These are phyloP conservation scores for Paradendryphiella salina DNA, from an alignment of 2,329 filamentous ascomycete species.

Conservation along the genomic window DNA sequence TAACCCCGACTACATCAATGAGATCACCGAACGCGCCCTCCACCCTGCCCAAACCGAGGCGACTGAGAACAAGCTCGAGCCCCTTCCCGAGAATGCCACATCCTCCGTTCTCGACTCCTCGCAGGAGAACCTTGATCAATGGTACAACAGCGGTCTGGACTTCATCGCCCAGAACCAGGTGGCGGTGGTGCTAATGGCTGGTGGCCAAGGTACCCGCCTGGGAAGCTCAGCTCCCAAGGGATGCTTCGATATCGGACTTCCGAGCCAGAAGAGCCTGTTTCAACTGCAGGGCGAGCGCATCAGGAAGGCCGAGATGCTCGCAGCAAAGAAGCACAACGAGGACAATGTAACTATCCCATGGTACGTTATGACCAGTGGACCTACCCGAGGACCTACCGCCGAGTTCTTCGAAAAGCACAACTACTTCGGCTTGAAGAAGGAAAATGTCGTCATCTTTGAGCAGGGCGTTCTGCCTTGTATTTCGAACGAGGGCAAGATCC, in stretches of 20 bases:
- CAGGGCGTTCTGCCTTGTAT: slow-evolving; percentile 97
- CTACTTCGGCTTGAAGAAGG: slow-evolving; percentile 85
- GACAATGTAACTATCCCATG: slow-evolving; percentile 73
- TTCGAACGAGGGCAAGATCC: slow-evolving; percentile 95
- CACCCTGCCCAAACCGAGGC: slow-evolving; percentile 69
- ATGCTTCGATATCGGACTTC: slow-evolving; percentile 94
- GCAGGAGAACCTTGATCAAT: slow-evolving; percentile 73
- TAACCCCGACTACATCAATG: slow-evolving; percentile 84
- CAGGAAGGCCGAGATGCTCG: slow-evolving; percentile 78
- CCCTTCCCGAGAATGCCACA: slow-evolving; percentile 80
- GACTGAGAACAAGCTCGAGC: slow-evolving; percentile 67
- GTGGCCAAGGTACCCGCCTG: slow-evolving; percentile 91
- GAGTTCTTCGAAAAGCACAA: slow-evolving; percentile 86
- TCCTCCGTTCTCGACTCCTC: slow-evolving; percentile 92
- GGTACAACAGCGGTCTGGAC: slow-evolving; percentile 74
- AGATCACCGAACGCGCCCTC: slow-evolving; percentile 79
- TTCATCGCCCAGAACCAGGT: slow-evolving; percentile 70
- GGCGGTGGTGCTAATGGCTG: slow-evolving; percentile 92
- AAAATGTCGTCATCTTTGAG: slow-evolving; percentile 92
- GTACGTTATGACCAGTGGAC: slow-evolving; percentile 99
- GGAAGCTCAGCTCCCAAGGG: slow-evolving; percentile 96
- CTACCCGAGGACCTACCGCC: slow-evolving; percentile 89
- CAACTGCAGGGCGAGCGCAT: slow-evolving; percentile 97
- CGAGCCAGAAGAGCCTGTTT: slow-evolving; percentile 92
- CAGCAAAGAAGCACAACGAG: slow-evolving; percentile 68